phyloP scores from a whole-genome alignment of 2,329 filamentous ascomycete genomes.

The Alternaria sp. region DNA sequence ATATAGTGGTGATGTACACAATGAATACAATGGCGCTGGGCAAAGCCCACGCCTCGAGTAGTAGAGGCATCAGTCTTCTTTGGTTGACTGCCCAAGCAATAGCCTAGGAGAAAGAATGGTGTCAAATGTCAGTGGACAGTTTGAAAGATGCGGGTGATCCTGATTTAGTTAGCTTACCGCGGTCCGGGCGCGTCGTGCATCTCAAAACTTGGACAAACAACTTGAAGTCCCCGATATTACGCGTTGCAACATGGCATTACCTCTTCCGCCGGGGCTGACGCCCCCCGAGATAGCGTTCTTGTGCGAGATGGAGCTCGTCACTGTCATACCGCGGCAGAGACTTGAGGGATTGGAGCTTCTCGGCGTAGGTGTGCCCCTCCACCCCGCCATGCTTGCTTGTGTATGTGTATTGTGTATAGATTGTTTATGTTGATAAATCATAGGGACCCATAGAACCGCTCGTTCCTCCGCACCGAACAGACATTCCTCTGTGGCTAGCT shows the following conservation, averaged over 20 bases:
- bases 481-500: conserved; percentile 92
- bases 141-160: conserved; percentile 18
- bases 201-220: conserved; percentile 18
- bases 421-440: conserved; percentile 21
- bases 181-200: conserved; percentile 18
- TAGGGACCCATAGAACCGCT: conserved; percentile 82
- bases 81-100: neutral
- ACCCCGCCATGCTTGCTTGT: conserved; percentile 33
- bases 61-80: conserved; percentile 27
- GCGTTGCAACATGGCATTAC: conserved; percentile 64
- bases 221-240: conserved; percentile 27
- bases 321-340: conserved; percentile 87
- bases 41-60: conserved; percentile 35
- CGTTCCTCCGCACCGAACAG: conserved; percentile 79
- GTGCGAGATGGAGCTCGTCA: conserved; percentile 97
- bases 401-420: neutral
- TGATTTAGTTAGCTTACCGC: conserved; percentile 26
- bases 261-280: conserved; percentile 72
- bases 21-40: conserved; percentile 32
- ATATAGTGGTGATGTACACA: conserved; percentile 32
- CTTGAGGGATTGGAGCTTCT: conserved; percentile 87
- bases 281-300: conserved; percentile 92
- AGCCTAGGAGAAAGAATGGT: conserved; percentile 3
- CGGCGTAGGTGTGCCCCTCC: conserved; percentile 70
- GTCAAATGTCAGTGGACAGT: neutral